Evolutionary conservation across 2,329 filamentous ascomycete genomes (phyloP).

Genomic region (Diplocarpon rosae): DNA sequence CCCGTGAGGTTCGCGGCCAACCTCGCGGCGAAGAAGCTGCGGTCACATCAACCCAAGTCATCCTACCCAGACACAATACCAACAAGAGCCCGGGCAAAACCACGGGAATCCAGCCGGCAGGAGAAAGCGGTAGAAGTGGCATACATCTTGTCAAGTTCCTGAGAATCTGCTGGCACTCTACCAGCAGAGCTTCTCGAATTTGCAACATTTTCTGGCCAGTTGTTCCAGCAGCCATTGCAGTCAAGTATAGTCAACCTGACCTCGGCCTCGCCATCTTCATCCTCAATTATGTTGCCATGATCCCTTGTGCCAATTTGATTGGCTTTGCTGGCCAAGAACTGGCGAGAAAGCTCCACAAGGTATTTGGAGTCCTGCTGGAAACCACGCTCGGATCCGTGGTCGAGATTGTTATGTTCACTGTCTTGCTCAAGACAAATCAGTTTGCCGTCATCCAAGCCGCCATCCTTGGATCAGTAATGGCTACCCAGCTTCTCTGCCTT

Average conservation of each 20-base stretch:
- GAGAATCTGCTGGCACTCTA: conserved; percentile 51
- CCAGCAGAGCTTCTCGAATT: conserved; percentile 48
- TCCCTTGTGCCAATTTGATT: conserved; percentile 64
- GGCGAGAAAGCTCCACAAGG: conserved; percentile 64
- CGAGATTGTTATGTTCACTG: conserved; percentile 74
- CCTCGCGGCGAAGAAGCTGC: no score
- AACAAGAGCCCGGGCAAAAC: conserved; percentile 12
- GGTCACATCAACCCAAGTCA: no score
- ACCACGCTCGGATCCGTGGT: conserved; percentile 62
- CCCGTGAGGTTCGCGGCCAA: no score
- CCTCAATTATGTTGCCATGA: conserved; percentile 65
- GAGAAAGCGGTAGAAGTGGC: conserved; percentile 58
- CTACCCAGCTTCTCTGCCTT: conserved; percentile 70
- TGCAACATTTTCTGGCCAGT: conserved; percentile 68
- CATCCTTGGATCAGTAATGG: conserved; percentile 72
- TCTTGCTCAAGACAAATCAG: conserved; percentile 46
- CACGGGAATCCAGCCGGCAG: conserved; percentile 34
- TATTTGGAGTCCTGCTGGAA: conserved; percentile 51
- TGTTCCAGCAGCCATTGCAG: conserved; percentile 59
- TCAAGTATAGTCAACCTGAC: conserved; percentile 43
- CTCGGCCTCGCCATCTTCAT: conserved; percentile 55
- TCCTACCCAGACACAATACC: no score
- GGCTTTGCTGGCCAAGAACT: conserved; percentile 65
- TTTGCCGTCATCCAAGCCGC: conserved; percentile 73
- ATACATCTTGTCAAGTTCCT: conserved; percentile 55